Conservation (phyloP, 495 filamentous ascomycete species). For the Penicillium coffeae region DNA sequence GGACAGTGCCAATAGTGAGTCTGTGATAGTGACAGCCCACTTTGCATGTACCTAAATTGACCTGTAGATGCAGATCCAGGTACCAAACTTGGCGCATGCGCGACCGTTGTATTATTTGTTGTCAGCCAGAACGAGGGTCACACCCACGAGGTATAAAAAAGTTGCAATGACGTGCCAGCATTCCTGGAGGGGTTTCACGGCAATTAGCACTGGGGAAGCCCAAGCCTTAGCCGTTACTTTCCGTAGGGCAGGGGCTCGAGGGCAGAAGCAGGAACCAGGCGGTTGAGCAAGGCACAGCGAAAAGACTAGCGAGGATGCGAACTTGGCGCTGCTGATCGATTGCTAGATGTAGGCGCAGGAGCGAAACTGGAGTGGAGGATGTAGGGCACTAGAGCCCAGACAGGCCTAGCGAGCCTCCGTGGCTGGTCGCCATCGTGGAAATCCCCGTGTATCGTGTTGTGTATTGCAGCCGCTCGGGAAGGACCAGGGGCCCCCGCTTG, state of each 20-base stretch:
- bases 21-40: not conserved
- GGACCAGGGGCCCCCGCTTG: constrained; percentile 7
- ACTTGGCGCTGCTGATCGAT: not conserved
- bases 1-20: not conserved
- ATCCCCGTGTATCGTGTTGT: constrained; percentile 10
- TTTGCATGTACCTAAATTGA: not conserved
- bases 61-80: not conserved
- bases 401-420: not conserved
- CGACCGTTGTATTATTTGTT: not conserved
- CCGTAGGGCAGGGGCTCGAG: not conserved
- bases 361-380: not conserved
- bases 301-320: not conserved
- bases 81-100: not conserved
- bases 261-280: not conserved
- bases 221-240: not conserved
- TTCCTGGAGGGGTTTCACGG: not conserved
- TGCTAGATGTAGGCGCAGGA: not conserved
- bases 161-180: not conserved
- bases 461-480: constrained; percentile 6
- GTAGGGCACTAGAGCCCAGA: not conserved
- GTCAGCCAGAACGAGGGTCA: not conserved
- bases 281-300: not conserved
- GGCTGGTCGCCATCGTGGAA: constrained; percentile 5
- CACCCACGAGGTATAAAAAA: too few relatives aligned
- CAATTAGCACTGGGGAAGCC: not conserved